phyloP scores from a whole-genome alignment of 2,329 filamentous ascomycete genomes.

The Phialemoniopsis sp. region DNA sequence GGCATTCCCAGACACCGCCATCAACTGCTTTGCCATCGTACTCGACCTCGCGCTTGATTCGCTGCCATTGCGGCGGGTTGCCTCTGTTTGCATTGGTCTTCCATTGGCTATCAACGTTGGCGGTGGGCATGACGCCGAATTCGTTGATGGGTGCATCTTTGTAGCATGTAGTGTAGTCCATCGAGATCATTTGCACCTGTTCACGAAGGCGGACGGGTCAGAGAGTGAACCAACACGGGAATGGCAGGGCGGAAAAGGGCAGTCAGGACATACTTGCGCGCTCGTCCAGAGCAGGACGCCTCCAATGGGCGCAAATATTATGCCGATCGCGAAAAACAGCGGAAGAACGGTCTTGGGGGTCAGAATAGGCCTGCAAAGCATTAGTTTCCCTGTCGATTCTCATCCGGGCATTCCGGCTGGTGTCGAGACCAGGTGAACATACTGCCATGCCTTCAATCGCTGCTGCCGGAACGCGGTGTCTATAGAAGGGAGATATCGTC shows the following conservation, averaged over 20 bases:
- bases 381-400: neutral
- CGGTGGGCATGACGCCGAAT: conserved; percentile 44
- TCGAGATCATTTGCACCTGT: conserved; percentile 82
- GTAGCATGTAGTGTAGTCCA: conserved; percentile 84
- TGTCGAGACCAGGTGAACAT: conserved; percentile 36
- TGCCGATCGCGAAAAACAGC: conserved; percentile 83
- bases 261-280: conserved; percentile 54
- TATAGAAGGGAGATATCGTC: conserved; percentile 26
- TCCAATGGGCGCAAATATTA: conserved; percentile 92
- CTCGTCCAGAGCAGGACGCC: conserved; percentile 84
- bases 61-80: conserved; percentile 36
- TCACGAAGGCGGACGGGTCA: conserved; percentile 7
- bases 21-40: conserved; percentile 30
- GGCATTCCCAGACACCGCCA: conserved; percentile 51
- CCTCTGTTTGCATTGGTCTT: conserved; percentile 40
- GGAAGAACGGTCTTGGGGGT: conserved; percentile 92
- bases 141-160: conserved; percentile 43
- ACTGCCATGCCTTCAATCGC: conserved; percentile 98
- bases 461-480: conserved; percentile 97
- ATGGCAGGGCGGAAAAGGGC: neutral
- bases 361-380: conserved; percentile 69
- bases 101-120: conserved; percentile 66
- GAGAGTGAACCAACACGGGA: neutral
- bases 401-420: conserved; percentile 3
- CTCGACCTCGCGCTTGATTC: conserved; percentile 31